phyloP scores from a whole-genome alignment of 2,329 filamentous ascomycete genomes.

The Teratosphaeria zuluensis region DNA sequence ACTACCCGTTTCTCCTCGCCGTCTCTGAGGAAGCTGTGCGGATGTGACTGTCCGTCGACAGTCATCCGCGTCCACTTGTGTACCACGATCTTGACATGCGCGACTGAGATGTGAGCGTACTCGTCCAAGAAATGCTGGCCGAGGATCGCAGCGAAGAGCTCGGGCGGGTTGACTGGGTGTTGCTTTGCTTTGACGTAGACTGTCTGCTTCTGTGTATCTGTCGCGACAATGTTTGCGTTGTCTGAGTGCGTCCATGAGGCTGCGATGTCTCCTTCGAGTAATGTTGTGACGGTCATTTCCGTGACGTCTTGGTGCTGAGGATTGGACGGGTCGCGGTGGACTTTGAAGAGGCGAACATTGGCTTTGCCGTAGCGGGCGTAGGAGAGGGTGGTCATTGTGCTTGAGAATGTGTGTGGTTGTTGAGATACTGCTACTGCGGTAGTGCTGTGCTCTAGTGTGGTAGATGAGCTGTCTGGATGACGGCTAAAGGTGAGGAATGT shows the following conservation, averaged over 20 bases:
- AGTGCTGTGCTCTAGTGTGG: not conserved
- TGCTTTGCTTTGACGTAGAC: slow-evolving; percentile 86
- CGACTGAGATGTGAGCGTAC: slow-evolving; percentile 79
- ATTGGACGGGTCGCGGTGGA: slow-evolving; percentile 67
- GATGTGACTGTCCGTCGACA: slow-evolving; percentile 80
- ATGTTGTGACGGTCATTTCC: slow-evolving; percentile 89
- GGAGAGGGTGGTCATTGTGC: slow-evolving; percentile 37
- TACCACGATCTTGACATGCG: slow-evolving; percentile 70
- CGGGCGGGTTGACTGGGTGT: slow-evolving; percentile 81
- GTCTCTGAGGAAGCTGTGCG: slow-evolving; percentile 89
- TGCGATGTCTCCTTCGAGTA: slow-evolving; percentile 89
- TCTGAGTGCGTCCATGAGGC: slow-evolving; percentile 82
- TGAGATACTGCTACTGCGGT: not conserved
- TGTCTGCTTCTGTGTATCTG: slow-evolving; percentile 95
- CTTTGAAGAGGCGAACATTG: slow-evolving; percentile 97
- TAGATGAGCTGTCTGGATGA: not conserved
- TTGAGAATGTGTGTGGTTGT: not conserved
- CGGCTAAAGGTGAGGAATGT: not conserved
- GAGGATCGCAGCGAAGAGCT: slow-evolving; percentile 78
- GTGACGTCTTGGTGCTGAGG: slow-evolving; percentile 62
- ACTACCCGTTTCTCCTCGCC: slow-evolving; percentile 80
- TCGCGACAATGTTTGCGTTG: slow-evolving; percentile 91
- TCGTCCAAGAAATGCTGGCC: slow-evolving; percentile 80
- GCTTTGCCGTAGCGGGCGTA: slow-evolving; percentile 81
- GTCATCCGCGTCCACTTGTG: slow-evolving; percentile 88